Base-by-base conservation (phyloP, 176 grass and related monocot species). In the Triticum urartu region DNA sequence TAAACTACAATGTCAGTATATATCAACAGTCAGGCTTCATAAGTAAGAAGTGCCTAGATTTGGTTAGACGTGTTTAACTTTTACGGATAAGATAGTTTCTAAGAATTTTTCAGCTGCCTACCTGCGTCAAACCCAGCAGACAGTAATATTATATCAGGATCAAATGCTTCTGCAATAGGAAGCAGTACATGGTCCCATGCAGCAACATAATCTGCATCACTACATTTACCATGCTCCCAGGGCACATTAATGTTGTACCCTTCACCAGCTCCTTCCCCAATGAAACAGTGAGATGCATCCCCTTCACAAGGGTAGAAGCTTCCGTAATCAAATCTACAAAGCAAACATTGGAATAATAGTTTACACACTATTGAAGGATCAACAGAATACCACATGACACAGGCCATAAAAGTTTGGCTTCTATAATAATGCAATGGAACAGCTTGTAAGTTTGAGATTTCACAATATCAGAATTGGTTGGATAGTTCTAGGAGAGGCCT, bases 101-200 rank as follows among this genome's bases (percentile, higher is more conserved):
- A 81, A 62, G 34, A 69, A 76, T 24, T 63, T 79, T 59, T 5
- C 33, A 81, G 18, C 39, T 54, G 64, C 12, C 79, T 78, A 94
- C 97, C 97, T 94, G 97, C 93, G 63, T 98, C 97, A 89, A 95
- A 98, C 80, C 97, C 97, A 83, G 97, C 94, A 80, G 97, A 98
- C 47, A 95, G 73, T 75, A 98, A 78, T 82, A 98, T 85, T 67
- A 98, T 94, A 84, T 98, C 90, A 85, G 97, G 92, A 79, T 87
- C 82, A 89, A 89, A 98, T 88, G 76, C 58, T 86, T 95, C 75
- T 35, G 84, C 73, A 5, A 98, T 84, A 64, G 97, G 97, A 91
- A 98, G 86, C 75, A 98, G 77, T 75, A 98, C 71, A 88, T 94
- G 85, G 62, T 98, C 92, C 94, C 97, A 98, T 59, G 80, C 94